Evolutionary conservation across 2,329 filamentous ascomycete genomes (phyloP).

Genomic region (Cladophialophora immunda): DNA sequence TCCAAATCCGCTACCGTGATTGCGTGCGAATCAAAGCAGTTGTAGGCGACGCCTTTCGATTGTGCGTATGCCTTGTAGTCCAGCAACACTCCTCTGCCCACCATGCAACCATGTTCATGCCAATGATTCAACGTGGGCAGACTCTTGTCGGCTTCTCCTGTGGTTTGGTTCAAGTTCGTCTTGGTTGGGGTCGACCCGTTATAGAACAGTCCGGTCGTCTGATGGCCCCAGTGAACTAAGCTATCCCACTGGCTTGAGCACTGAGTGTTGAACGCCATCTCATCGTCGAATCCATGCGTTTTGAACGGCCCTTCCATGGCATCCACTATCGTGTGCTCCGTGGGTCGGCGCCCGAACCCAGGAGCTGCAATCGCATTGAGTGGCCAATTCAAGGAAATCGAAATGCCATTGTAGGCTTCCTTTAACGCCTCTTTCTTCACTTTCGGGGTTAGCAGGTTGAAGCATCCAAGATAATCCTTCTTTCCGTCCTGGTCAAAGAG

Average conservation of each 20-base stretch:
- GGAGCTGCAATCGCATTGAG: constrained; percentile 48
- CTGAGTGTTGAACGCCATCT: constrained; percentile 45
- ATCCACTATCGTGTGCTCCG: neutral
- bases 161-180: neutral
- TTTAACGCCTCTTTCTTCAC: constrained; percentile 47
- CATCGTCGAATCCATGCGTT: constrained; percentile 16
- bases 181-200: constrained; percentile 43
- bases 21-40: constrained; percentile 49
- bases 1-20: constrained; percentile 33
- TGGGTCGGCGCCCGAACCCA: constrained; percentile 40
- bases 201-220: constrained; percentile 48
- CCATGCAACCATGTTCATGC: constrained; percentile 49
- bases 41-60: constrained; percentile 45
- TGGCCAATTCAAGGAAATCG: constrained; percentile 51
- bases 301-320: too few relatives aligned
- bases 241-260: constrained; percentile 27
- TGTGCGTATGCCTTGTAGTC: constrained; percentile 55
- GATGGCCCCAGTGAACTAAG: constrained; percentile 41
- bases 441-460: constrained; percentile 62
- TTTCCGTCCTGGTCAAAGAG: constrained; percentile 54
- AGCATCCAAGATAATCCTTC: constrained; percentile 60
- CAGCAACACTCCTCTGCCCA: constrained; percentile 56
- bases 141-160: neutral
- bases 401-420: constrained; percentile 40
- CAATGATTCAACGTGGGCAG: constrained; percentile 25